Conservation (phyloP, 169 alveolate species). For the Sarcocystis neurona region DNA sequence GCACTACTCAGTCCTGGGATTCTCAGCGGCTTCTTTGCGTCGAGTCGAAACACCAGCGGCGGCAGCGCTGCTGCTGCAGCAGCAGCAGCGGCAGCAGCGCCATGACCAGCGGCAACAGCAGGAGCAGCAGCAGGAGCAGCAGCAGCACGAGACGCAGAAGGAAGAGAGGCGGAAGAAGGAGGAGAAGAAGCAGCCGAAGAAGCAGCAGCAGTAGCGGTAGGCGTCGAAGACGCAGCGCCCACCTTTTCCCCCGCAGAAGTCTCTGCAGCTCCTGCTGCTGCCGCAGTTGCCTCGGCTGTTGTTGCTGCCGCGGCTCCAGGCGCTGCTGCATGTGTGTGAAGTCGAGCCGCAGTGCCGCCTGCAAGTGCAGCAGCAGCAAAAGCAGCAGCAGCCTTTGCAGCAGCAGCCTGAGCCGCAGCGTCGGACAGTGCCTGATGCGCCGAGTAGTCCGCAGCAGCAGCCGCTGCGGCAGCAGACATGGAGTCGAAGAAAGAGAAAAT, state of each 20-base stretch:
- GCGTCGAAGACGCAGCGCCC: too few relatives aligned
- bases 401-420: conserved; percentile 29
- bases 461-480: background rate
- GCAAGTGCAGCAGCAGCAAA: conserved; percentile 36
- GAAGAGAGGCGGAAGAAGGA: background rate
- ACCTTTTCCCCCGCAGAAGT: too few relatives aligned
- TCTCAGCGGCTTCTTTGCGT: too few relatives aligned
- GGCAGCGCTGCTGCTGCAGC: background rate
- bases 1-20: too few relatives aligned
- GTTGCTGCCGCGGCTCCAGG: conserved; percentile 34
- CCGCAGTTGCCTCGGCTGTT: too few relatives aligned
- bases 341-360: conserved; percentile 9
- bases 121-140: background rate
- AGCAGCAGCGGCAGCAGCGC: background rate
- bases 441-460: too few relatives aligned
- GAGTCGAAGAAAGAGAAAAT: conserved; percentile 17
- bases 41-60: conserved; percentile 37
- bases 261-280: too few relatives aligned
- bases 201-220: too few relatives aligned
- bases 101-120: background rate
- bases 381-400: background rate
- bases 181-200: too few relatives aligned
- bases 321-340: conserved; percentile 48
- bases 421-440: too few relatives aligned
- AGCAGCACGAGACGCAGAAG: background rate